A percentile compares a stretch with the other conserved stretches of the same genome.
These are phyloP conservation scores for Trichomonas vaginalis DNA, from an alignment of 208 protist genomes.

Conservation along the genomic window DNA sequence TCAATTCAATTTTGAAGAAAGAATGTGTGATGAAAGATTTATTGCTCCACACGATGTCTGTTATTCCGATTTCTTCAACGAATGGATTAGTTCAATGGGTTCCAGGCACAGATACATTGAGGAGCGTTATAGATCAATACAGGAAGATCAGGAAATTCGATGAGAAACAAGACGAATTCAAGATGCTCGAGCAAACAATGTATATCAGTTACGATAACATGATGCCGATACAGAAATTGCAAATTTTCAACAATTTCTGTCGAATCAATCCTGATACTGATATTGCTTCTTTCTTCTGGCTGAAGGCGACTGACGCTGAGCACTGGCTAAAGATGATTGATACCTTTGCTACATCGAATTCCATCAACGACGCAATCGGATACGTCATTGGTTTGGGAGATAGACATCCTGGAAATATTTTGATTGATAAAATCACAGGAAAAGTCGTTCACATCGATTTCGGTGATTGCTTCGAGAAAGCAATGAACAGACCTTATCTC, in stretches of 20 bases:
- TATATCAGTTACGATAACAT: neutral
- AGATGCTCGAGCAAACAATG: neutral
- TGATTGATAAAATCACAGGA: neutral
- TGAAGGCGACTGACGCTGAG: neutral
- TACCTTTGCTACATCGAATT: neutral
- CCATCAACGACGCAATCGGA: neutral
- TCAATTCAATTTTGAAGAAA: neutral
- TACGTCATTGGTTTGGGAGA: constrained; percentile 11
- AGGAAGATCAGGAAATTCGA: neutral
- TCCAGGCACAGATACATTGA: neutral
- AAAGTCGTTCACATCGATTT: constrained; percentile 20
- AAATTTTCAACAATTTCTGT: neutral
- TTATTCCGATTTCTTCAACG: neutral
- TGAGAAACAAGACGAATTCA: neutral
- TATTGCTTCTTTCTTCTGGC: neutral
- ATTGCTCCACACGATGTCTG: neutral
- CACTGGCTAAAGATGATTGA: neutral
- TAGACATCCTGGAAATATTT: neutral
- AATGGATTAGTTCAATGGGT: constrained; percentile 11
- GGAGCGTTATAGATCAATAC: neutral
- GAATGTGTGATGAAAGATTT: neutral
- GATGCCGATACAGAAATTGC: neutral
- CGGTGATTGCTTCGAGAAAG: constrained; percentile 31
- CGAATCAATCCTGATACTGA: neutral
- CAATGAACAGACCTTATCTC: neutral